A percentile compares a stretch with the other conserved stretches of the same genome.
These are phyloP conservation scores for Lactifluus echinatus DNA, from an alignment of 768 basidiomycete genomes.

Conservation along the genomic window DNA sequence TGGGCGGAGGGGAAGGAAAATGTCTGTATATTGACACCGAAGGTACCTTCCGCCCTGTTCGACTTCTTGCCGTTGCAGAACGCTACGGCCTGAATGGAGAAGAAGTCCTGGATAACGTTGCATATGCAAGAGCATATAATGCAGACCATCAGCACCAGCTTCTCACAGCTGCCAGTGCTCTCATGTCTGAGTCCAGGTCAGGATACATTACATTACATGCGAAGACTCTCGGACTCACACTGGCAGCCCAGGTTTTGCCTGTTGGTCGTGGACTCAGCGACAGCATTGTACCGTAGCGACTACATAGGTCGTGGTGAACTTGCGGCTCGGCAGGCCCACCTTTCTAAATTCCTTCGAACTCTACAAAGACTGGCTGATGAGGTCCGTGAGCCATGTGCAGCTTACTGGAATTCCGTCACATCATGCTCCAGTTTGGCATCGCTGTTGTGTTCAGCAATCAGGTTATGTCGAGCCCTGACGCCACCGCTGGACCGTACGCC, in stretches of 20 bases:
- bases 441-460: slow-evolving; percentile 98
- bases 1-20: slow-evolving; percentile 99
- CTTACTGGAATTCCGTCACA: slow-evolving; percentile 6
- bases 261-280: slow-evolving; percentile 94
- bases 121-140: slow-evolving; percentile 97
- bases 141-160: slow-evolving; percentile 94
- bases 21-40: slow-evolving; percentile 99
- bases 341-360: slow-evolving; percentile 91
- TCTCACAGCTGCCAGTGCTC: slow-evolving; percentile 86
- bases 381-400: slow-evolving; percentile 37
- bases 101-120: slow-evolving; percentile 96
- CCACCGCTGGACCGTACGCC: slow-evolving; percentile 79
- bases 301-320: slow-evolving; percentile 94
- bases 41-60: slow-evolving; percentile 95
- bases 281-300: slow-evolving; percentile 90
- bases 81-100: slow-evolving; percentile 95
- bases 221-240: slow-evolving; percentile 19
- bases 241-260: slow-evolving; percentile 70
- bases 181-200: slow-evolving; percentile 98
- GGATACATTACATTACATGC: slow-evolving; percentile 11
- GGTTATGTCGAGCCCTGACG: slow-evolving; percentile 98
- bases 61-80: slow-evolving; percentile 90
- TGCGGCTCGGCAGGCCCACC: slow-evolving; percentile 88
- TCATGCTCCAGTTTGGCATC: slow-evolving; percentile 74
- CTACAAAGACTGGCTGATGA: slow-evolving; percentile 93